Evolutionary conservation across 345 rosid species (phyloP), one percentile per base, ranked within the genome.

Genomic region (Tarenaya hassleriana): DNA sequence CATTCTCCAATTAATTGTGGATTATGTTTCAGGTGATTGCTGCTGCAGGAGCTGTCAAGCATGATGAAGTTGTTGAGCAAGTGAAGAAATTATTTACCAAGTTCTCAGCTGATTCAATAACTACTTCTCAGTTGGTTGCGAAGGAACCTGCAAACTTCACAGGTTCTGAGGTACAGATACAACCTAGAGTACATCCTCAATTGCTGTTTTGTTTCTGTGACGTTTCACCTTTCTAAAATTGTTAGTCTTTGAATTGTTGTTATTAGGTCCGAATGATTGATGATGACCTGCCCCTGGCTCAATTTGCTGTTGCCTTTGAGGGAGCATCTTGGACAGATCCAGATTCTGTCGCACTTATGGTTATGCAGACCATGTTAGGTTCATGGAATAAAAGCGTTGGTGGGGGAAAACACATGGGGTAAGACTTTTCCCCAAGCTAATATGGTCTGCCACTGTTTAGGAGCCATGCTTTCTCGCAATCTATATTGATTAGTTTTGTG

Each of bases 381-480:
- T 88, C 99, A 16, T 88, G 95, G 94, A 88, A 74, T 71, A 88
- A 86, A 67, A 75, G 39, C 63, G 76, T 81, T 21, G 87, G 86
- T 40, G 96, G 96, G 39, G 99, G 99, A 68, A 94, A 88, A 68
- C 99, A 94, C 76, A 82, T 83, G 96, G 99, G 99, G 99, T 92
- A 63, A 77, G 83, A 59, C 59, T 62, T 56, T 47, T 0, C 41
- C 27, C 48, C 48, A 33, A 57, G 16, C 8, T 34, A 50, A 3
- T 19, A 14, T 45, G 14, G 17, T 16, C 10, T 8, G 33, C 16
- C 34, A 47, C 20, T 16, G 47, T 7, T 57, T 17, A 24, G 37
- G 16, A n/a, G 45, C 6, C 12, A 15, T 7, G 10, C 14, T n/a
- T n/a, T n/a, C n/a, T n/a, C n/a, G n/a, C n/a, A n/a, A 43, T 50